Base-by-base conservation (phyloP, 495 filamentous ascomycete species). In the Penicillium paradoxum region DNA sequence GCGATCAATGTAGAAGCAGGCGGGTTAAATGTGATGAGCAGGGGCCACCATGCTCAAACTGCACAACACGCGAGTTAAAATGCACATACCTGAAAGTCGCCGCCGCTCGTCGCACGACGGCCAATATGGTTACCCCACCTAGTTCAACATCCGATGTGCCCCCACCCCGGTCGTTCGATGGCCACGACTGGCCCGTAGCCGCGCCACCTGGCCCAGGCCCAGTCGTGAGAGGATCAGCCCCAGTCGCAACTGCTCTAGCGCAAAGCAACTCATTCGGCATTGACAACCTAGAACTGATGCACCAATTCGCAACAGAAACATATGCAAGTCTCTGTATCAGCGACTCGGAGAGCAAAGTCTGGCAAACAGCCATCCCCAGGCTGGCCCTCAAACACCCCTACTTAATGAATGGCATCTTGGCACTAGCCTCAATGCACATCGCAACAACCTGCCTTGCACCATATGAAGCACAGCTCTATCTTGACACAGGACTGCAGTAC, bases 1-100 rank as follows among this genome's bases (percentile, higher is more conserved):
- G 79, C 59, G 66, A 72, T 30, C 74, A 79, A 53, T 82, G 79
- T 62, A 81, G 80, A 56, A 70, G 66, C 47, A 60, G 79, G 17
- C 75, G 76, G 51, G 74, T 80, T 59, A 78, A 78, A 68, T 74
- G 70, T 44, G 68, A 72, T 42, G 66, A 73, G 55, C 56, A 58
- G 62, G 64, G 65, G 18, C 67, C 70, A 37, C 69, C 66, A 40
- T 72, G 70, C 27, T 61, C 67, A 25, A 69, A 68, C 41, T 73
- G 70, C 48, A 58, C 54, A 30, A 62, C 59, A 14, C 63, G 70
- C 19, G 58, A 67, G 46, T 48, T 68, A 11, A 49, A 53, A 7
- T 72, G 70, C 45, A 64, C 63, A 34, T 73, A 70, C 46, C 39
- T 59, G 21, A 68, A 67, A 43, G 45, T 55, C 21, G 45, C 53